These are phyloP conservation scores for Ramularia endophylla DNA, from an alignment of 2,329 filamentous ascomycete genomes.

Conservation along the genomic window DNA sequence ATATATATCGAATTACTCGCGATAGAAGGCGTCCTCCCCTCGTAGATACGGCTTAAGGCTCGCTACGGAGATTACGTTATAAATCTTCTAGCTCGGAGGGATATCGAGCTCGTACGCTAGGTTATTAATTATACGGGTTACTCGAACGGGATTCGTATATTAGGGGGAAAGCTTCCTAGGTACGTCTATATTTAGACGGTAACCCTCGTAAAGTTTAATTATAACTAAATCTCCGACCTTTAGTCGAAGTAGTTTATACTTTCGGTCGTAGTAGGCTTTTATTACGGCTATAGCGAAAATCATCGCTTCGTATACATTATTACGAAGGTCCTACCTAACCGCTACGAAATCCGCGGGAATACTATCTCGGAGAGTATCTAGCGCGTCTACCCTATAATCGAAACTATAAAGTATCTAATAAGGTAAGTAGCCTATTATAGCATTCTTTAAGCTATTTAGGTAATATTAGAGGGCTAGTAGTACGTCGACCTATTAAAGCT, in stretches of 20 bases:
- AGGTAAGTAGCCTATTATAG: not conserved
- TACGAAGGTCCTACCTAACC: not conserved
- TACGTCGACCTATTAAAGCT: not conserved
- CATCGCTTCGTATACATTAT: not conserved
- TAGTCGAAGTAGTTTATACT: not conserved
- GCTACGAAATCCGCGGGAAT: not conserved
- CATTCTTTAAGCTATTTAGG: constrained; percentile 2
- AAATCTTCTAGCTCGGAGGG: not conserved
- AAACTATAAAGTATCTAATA: constrained; percentile 2
- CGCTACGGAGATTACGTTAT: not conserved
- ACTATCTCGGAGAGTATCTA: not conserved
- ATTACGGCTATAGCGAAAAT: not conserved
- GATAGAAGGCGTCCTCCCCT: not conserved
- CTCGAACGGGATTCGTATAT: not conserved
- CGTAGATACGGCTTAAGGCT: not conserved
- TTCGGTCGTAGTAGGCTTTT: constrained; percentile 1
- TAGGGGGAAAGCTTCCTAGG: not conserved
- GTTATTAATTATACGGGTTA: not conserved
- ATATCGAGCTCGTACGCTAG: constrained; percentile 3
- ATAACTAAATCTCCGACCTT: not conserved
- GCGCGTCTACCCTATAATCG: constrained; percentile 1
- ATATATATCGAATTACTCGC: not conserved
- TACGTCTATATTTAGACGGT: not conserved
- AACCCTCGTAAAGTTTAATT: constrained; percentile 1
- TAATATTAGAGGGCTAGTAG: not conserved